Percentiles rank a stretch among this genome's conserved stretches.
These are phyloP conservation scores for Austroboletus novae-zelandiae DNA, from an alignment of 1,284 basidiomycete genomes.

Conservation along the genomic window DNA sequence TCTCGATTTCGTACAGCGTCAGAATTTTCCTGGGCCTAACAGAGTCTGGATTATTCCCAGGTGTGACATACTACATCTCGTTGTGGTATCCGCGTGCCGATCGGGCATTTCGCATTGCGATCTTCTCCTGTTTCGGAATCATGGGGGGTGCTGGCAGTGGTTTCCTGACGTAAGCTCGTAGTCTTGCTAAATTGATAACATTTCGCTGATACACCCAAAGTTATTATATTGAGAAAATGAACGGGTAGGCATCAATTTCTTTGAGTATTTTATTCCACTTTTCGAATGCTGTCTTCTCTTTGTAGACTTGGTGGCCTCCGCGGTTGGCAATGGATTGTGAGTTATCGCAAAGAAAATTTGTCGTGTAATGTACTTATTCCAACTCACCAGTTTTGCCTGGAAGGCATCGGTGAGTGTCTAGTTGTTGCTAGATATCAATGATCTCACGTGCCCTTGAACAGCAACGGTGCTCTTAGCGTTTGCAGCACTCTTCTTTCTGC, in stretches of 20 bases:
- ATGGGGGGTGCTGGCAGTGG: slow-evolving; percentile 17
- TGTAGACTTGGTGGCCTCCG: slow-evolving; percentile 35
- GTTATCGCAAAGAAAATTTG: slow-evolving; percentile 9
- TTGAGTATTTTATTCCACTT: not conserved
- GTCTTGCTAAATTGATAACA: not conserved
- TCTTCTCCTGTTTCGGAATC: slow-evolving; percentile 13
- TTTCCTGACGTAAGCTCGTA: slow-evolving; percentile 14
- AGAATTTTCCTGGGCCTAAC: slow-evolving; percentile 35
- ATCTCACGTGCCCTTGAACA: slow-evolving; percentile 2
- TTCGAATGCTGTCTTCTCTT: not conserved
- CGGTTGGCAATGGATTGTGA: slow-evolving; percentile 48
- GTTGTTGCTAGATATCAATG: not conserved
- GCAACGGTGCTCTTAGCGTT: slow-evolving; percentile 40
- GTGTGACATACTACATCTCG: slow-evolving; percentile 18
- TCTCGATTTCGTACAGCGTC: slow-evolving; percentile 30
- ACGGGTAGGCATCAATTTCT: slow-evolving; percentile 8
- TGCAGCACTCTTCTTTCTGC: slow-evolving; percentile 39
- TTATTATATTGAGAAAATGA: slow-evolving; percentile 16
- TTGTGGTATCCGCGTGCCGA: slow-evolving; percentile 20
- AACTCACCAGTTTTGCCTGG: slow-evolving; percentile 31
- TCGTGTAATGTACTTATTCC: not conserved
- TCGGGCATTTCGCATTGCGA: slow-evolving; percentile 10
- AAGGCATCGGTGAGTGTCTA: slow-evolving; percentile 25
- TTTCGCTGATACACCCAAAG: slow-evolving; percentile 9
- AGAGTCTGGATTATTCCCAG: slow-evolving; percentile 16